Base-by-base conservation (phyloP, 78 protist genomes). In the Neovahlkampfia damariscottae region DNA sequence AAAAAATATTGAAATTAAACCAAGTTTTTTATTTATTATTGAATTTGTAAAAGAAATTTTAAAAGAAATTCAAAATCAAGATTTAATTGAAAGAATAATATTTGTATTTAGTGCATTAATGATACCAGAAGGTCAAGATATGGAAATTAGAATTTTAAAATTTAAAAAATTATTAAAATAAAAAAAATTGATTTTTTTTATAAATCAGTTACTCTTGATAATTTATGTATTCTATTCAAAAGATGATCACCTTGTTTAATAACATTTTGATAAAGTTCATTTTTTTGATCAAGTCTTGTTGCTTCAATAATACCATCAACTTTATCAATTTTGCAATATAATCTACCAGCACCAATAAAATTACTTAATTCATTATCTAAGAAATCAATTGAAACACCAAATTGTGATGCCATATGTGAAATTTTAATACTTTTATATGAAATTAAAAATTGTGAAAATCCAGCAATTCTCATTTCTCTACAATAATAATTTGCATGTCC, bases 201-300 rank as follows among this genome's bases (percentile, higher is more conserved):
- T 27, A 89, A 59, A 85, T 88, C 91, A 83, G 89, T 88, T 79
- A 92, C 95, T 3, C 96, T 89, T 30, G 95, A 74, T 69, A 96
- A 86, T 81, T 91, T 92, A 78, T 93, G 97, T 28, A 96, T 40
- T 34, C 97, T 83, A 78, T 91, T 92, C 76, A 93, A 90, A 32
- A 96, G 87, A 40, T 81, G 71, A 38, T 96, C 99, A 31, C 99
- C 95, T 66, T 89, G 87, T 85, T 89, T 84, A 76, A 88, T 75
- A 5, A 72, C 76, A 27, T 66, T 28, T 77, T 88, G 91, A 83
- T 94, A 96, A 67, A 80, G 85, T 19, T 86, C 66, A 40, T 89
- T 93, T 66, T 77, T 81, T n/a, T 28, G 8, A 87, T 96, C 93
- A 6, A 90, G 89, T 32, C 97, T 92, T 34, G 84, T 89, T 7